Evolutionary conservation across 2,329 filamentous ascomycete species (phyloP).

Genomic region (Venturiaceae sp.): DNA sequence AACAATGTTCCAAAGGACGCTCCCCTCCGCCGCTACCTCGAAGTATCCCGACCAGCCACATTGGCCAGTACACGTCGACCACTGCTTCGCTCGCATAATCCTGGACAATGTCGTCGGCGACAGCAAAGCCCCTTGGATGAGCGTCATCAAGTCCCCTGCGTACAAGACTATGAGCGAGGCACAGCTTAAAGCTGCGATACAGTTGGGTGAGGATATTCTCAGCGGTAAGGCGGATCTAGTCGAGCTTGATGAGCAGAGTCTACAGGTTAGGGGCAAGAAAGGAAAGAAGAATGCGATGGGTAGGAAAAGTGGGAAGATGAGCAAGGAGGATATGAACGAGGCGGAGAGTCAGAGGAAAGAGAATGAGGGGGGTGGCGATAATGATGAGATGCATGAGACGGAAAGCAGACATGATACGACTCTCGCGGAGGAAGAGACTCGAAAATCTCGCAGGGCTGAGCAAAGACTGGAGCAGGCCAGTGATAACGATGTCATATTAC

Average conservation of each 20-base stretch:
- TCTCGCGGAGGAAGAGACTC: background rate
- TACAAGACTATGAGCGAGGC: constrained; percentile 30
- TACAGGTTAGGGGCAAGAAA: constrained; percentile 26
- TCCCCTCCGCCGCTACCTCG: constrained; percentile 19
- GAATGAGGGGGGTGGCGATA: background rate
- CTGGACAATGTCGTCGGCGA: constrained; percentile 31
- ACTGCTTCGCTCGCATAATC: constrained; percentile 36
- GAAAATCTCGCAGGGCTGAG: background rate
- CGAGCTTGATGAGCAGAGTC: constrained; percentile 29
- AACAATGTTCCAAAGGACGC: constrained; percentile 17
- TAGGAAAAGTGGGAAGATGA: constrained; percentile 4
- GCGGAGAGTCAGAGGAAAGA: constrained; percentile 5
- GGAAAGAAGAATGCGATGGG: constrained; percentile 10
- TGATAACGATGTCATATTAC: background rate
- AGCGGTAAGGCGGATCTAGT: constrained; percentile 26
- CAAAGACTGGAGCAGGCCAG: background rate
- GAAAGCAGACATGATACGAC: background rate
- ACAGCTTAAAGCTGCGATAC: constrained; percentile 28
- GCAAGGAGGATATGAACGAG: constrained; percentile 1
- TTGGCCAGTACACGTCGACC: constrained; percentile 35
- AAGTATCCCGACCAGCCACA: constrained; percentile 21
- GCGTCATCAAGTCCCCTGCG: constrained; percentile 31
- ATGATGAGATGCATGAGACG: background rate
- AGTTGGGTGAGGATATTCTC: constrained; percentile 27
- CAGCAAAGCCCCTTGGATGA: constrained; percentile 28